phyloP scores from a whole-genome alignment of 2,329 filamentous ascomycete genomes.

The Pseudocercospora fuligena region DNA sequence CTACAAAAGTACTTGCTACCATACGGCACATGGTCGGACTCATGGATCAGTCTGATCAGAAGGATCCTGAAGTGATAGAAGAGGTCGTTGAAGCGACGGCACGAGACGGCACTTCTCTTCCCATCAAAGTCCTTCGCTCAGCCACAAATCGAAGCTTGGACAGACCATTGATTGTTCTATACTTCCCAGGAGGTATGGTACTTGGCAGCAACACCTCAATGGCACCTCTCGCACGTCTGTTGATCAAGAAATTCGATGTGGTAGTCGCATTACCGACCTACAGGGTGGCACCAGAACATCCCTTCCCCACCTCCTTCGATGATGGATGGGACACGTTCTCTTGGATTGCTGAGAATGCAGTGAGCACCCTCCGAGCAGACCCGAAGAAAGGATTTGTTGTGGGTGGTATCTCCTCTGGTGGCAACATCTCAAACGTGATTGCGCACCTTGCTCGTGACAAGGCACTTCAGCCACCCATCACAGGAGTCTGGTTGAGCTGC shows the following conservation, averaged over 20 bases:
- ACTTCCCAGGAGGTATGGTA: constrained; percentile 30
- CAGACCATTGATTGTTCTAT: constrained; percentile 34
- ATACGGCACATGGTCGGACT: constrained; percentile 19
- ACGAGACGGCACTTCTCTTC: constrained; percentile 23
- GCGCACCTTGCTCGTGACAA: constrained; percentile 49
- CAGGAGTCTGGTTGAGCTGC: constrained; percentile 48
- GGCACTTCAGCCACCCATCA: constrained; percentile 32
- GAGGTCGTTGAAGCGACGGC: constrained; percentile 7
- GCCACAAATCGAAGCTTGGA: background rate
- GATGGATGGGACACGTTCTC: constrained; percentile 53
- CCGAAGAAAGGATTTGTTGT: constrained; percentile 50
- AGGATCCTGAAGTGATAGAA: constrained; percentile 24
- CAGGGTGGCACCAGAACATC: constrained; percentile 51
- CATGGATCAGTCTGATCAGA: constrained; percentile 24
- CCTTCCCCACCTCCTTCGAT: constrained; percentile 49
- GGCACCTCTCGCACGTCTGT: constrained; percentile 21
- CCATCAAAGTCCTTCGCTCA: constrained; percentile 17
- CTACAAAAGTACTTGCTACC: constrained; percentile 13
- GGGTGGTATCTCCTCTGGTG: constrained; percentile 54
- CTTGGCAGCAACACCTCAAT: constrained; percentile 23
- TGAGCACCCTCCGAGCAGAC: constrained; percentile 33
- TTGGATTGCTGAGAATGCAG: constrained; percentile 48
- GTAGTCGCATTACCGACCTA: constrained; percentile 36
- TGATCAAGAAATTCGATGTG: constrained; percentile 21
- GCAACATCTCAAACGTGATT: constrained; percentile 45